These are phyloP conservation scores for Neoascochyta sp. DNA, from an alignment of 2,329 filamentous ascomycete species.

Conservation along the genomic window DNA sequence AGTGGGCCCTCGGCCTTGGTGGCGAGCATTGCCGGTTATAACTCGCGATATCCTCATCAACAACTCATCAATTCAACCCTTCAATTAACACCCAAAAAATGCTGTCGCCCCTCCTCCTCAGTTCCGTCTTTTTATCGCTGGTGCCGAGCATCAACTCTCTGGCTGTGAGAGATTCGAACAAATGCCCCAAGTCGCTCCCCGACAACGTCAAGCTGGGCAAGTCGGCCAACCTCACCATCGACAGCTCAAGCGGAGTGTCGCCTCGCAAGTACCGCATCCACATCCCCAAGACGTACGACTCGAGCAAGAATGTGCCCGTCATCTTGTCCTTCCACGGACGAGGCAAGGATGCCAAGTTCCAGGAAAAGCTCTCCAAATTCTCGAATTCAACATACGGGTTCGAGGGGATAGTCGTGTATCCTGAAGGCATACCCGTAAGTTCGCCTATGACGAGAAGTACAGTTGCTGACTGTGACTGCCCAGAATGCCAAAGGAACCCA, in stretches of 20 bases:
- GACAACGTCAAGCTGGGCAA: conserved; percentile 14
- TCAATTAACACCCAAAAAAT: no score
- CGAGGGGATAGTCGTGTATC: conserved; percentile 46
- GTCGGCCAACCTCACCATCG: conserved; percentile 24
- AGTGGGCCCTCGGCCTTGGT: no score
- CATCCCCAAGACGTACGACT: conserved; percentile 41
- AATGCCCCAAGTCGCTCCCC: conserved; percentile 17
- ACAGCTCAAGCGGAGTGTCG: conserved; percentile 25
- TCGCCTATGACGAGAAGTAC: neutral
- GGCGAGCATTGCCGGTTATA: no score
- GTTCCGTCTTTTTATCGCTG: neutral
- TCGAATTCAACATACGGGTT: conserved; percentile 45
- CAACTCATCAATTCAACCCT: no score
- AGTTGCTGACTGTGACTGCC: no score
- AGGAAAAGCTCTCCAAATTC: conserved; percentile 46
- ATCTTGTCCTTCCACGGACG: conserved; percentile 51
- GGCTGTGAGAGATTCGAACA: conserved; percentile 2
- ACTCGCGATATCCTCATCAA: no score
- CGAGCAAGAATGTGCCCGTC: conserved; percentile 37
- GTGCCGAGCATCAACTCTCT: conserved; percentile 2
- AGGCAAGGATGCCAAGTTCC: conserved; percentile 33
- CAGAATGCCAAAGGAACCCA: conserved; percentile 15
- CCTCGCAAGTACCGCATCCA: conserved; percentile 39
- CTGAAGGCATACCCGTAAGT: conserved; percentile 39
- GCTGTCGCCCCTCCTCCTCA: conserved; percentile 1